Evolutionary conservation across 2,329 filamentous ascomycete species (phyloP), one percentile per base, ranked within the genome.

Genomic region (Penicillium sp.): DNA sequence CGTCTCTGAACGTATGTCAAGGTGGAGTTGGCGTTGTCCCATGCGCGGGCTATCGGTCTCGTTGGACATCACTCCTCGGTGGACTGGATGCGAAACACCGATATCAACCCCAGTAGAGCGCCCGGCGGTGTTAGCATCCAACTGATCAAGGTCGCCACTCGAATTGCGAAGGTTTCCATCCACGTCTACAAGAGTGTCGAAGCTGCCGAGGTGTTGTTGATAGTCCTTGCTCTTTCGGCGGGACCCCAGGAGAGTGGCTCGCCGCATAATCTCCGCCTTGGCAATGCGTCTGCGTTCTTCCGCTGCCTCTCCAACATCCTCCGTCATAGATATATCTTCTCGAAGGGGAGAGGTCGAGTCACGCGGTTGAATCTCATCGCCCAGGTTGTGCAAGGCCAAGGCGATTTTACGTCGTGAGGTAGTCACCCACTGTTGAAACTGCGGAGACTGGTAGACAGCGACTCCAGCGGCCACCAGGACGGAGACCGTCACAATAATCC

Each of bases 381-480:
- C 86, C 12, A 88, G 80, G 40, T 81, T 83, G 69, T 88, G 83
- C 35, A 89, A 74, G 15, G 86, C 83, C 61, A 86, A 74, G 22
- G 85, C 85, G 64, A 89, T 83, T 74, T 86, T 88, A 60, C 85
- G 85, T 50, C 87, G 84, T 59, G 85, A 86, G 59, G 84, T 81
- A 60, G 86, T 82, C 57, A 89, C 76, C 87, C 87, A 89, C 82
- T 83, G 80, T 73, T 85, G 81, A 61, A 89, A 81, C 71, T 88
- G 84, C 0, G 87, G 87, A 44, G 84, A 88, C 73, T 89, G 85
- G 74, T 88, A 88, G 50, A 88, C 83, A 56, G 87, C 87, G 55
- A 88, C 82, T 13, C 86, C 84, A 19, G 87, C 86, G 63, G 87
- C 87, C 56, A 88, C 83, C 59, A 89, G 79, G 44, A 89, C 81